phyloP scores from a whole-genome alignment of 345 rosid genomes.

The Odontarrhena argentea region DNA sequence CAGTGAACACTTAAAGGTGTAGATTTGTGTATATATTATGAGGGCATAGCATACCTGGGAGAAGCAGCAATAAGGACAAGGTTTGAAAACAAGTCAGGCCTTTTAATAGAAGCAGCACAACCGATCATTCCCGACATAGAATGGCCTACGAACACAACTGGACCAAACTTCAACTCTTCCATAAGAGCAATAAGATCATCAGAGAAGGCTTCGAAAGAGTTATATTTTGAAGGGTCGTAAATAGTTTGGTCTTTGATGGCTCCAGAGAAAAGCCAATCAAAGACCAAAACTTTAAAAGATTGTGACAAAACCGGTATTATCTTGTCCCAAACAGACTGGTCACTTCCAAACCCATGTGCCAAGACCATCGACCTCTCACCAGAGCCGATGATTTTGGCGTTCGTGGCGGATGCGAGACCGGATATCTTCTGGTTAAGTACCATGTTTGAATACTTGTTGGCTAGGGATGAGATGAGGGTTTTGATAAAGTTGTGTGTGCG shows the following conservation, averaged over 20 bases:
- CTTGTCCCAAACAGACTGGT: conserved; percentile 72
- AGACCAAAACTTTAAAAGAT: conserved; percentile 55
- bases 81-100: conserved; percentile 63
- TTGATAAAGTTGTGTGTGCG: conserved; percentile 22
- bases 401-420: conserved; percentile 55
- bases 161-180: conserved; percentile 53
- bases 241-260: conserved; percentile 56
- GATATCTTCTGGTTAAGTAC: conserved; percentile 42
- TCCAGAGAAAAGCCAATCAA: conserved; percentile 79
- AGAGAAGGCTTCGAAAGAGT: conserved; percentile 61
- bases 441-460: conserved; percentile 34
- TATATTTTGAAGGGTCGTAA: conserved; percentile 60
- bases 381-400: conserved; percentile 62
- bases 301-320: conserved; percentile 51
- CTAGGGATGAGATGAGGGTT: conserved; percentile 10
- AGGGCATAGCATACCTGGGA: conserved; percentile 55
- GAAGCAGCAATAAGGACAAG: conserved; percentile 67
- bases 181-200: conserved; percentile 57
- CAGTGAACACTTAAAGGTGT: background rate
- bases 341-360: conserved; percentile 76
- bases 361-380: conserved; percentile 49
- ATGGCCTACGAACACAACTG: conserved; percentile 64
- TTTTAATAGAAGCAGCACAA: conserved; percentile 74
- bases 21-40: background rate
- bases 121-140: conserved; percentile 89